Evolutionary conservation across 1,139 yeast species (phyloP), one percentile per base, ranked within the genome.

Genomic region (Kodamaea sp.): DNA sequence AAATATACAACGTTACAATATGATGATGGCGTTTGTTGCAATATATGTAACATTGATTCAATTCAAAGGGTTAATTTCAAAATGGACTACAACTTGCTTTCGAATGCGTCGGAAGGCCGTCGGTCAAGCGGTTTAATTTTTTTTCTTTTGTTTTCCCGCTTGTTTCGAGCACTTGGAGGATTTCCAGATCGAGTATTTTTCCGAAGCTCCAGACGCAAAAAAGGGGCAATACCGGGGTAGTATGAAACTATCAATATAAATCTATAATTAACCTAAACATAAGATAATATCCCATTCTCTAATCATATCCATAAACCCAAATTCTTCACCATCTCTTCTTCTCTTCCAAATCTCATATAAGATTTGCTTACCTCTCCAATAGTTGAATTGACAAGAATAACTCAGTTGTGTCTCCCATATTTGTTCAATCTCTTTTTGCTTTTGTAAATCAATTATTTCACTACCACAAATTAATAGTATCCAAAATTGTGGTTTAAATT

Each of bases 281-380:
- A 72, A 55, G 3, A 63, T 62, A 6, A 70, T 55, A 27, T 73
- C 80, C 82, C 82, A 78, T 41, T 73, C 78, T 37, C 78, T 62
- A 2, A 78, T 63, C 60, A 77, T 55, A 47, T 76, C 81, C 67
- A 76, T 63, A 70, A 79, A 75, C 22, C 75, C 72, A 24, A 53
- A 51, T n/a, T 64, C 65, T 35, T 74, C 78, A 2, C 65, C 68
- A 15, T 28, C 55, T 8, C 58, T 63, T 37, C 74, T 54, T 24
- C 78, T 53, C 33, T 70, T 63, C 76, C 79, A 74, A n/a, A 75
- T 64, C 47, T 77, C 82, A 45, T 64, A 63, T 42, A 77, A 57
- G 8, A 77, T 61, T 48, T 78, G 83, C 46, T 76, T 75, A 1
- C 74, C 70, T 32, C 81, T 58, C 83, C 83, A 78, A 44, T 70